phyloP scores from a whole-genome alignment of 257 asterid species.

The Cinchona pubescens region DNA sequence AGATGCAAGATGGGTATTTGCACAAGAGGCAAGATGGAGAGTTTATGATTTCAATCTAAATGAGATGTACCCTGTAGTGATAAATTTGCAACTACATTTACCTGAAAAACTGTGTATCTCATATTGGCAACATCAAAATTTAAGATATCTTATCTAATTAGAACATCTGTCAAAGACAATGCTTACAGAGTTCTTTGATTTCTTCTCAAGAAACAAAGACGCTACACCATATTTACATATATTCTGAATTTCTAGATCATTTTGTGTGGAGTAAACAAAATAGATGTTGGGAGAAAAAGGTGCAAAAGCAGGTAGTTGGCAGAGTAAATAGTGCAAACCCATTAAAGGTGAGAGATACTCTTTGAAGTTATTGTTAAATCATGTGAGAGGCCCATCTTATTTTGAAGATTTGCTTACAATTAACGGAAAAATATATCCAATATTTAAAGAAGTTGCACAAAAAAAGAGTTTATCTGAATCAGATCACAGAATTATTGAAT shows the following conservation, averaged over 20 bases:
- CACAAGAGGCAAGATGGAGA: no score
- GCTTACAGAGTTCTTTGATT: not conserved
- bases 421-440: not conserved
- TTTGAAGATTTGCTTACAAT: not conserved
- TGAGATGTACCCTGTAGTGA: no score
- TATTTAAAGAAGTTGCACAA: not conserved
- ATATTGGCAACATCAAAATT: no score
- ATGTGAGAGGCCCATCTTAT: not conserved
- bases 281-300: no score
- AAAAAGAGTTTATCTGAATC: not conserved
- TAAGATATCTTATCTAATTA: not conserved
- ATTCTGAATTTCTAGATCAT: no score
- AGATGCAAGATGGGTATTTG: no score
- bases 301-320: no score
- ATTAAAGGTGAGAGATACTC: not conserved
- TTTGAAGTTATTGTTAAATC: not conserved
- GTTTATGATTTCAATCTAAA: no score
- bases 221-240: not conserved
- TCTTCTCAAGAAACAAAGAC: not conserved
- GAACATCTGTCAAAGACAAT: not conserved
- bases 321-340: no score
- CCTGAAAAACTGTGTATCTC: no score
- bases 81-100: no score
- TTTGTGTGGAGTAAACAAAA: no score
- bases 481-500: not conserved